Evolutionary conservation across 805 yeast species (phyloP), one percentile per base, ranked within the genome.

Genomic region (Diddensiella santjacobensis): DNA sequence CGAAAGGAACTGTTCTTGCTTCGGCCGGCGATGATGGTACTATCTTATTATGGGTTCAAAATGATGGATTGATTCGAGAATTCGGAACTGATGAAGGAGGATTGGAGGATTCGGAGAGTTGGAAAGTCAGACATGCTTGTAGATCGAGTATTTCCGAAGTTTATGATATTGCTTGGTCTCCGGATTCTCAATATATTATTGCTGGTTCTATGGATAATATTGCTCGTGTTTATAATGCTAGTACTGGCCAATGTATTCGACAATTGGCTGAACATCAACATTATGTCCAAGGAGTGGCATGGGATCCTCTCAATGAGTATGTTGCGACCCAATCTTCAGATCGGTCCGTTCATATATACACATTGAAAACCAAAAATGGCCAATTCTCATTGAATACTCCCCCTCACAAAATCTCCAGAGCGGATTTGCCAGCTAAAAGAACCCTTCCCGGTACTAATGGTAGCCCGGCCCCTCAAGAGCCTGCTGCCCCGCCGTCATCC

Each of bases 1-100:
- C 83, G 2, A 67, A 64, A 2, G 96, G 96, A 42, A 47, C 44
- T 1, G 55, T 75, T 4, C 69, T 93, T 19, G 98, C 98, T 0
- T 77, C 91, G 0, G 97, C 96, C 0, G 95, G 97, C 2, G 99
- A 93, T 62, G 99, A 93, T 64, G 98, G 99, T 1, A 80, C 84
- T 4, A 76, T 93, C 22, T 71, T 90, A 54, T 66, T 93, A 30
- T 93, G 99, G 99, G 73, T 70, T 36, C 70, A 75, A 18, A 54
- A 44, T 38, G 61, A 51, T 43, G 40, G 36, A 19, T 11, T 52
- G 38, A 19, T 43, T 20, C 71, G 72, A 52, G 87, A 84, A 35
- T 80, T 82, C 61, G 90, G 87, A 8, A 29, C 36, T 35, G 50
- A 40, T 18, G 52, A 43, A 13, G 53, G 47, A 23, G 49, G 58